Percentiles rank a stretch among this genome's conserved stretches.
Evolutionary conservation across 1,284 basidiomycete species (phyloP).

Genomic region (Leccinum angustisporum): DNA sequence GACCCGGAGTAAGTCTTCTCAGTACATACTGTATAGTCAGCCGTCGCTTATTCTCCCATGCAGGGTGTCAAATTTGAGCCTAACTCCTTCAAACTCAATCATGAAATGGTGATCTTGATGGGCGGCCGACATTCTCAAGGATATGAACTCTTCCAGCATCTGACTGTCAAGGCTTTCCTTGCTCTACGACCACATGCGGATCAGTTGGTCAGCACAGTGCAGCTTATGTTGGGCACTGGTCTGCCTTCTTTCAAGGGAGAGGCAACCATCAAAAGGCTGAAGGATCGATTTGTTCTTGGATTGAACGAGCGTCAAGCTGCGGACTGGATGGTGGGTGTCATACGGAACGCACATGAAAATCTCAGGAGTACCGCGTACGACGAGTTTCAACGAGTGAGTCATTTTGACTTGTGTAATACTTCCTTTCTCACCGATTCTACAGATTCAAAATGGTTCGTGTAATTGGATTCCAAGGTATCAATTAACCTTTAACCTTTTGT

Average conservation of each 20-base stretch:
- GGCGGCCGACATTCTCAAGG: constrained; percentile 92
- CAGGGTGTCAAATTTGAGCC: constrained; percentile 98
- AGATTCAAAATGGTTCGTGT: constrained; percentile 55
- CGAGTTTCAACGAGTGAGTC: constrained; percentile 80
- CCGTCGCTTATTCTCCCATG: constrained; percentile 12
- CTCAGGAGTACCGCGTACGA: constrained; percentile 90
- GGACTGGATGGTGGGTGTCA: constrained; percentile 86
- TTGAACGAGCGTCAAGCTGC: constrained; percentile 90
- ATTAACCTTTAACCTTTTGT: constrained; percentile 2
- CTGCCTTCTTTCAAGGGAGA: constrained; percentile 98
- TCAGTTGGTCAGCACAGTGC: constrained; percentile 85
- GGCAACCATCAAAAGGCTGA: constrained; percentile 82
- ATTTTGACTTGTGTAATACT: not conserved
- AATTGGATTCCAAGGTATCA: not conserved
- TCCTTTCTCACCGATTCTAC: constrained; percentile 17
- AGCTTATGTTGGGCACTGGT: constrained; percentile 93
- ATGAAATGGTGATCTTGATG: constrained; percentile 98
- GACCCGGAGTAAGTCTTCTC: constrained; percentile 61
- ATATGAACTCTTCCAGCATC: constrained; percentile 89
- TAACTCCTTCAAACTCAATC: constrained; percentile 95
- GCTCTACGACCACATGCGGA: constrained; percentile 90
- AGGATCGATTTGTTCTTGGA: constrained; percentile 84
- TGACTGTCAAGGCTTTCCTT: constrained; percentile 96
- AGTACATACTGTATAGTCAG: not conserved
- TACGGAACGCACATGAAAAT: constrained; percentile 95